These are phyloP conservation scores for Mortierella sp. DNA, from an alignment of 371 early-diverging fungal genomes.

Conservation along the genomic window DNA sequence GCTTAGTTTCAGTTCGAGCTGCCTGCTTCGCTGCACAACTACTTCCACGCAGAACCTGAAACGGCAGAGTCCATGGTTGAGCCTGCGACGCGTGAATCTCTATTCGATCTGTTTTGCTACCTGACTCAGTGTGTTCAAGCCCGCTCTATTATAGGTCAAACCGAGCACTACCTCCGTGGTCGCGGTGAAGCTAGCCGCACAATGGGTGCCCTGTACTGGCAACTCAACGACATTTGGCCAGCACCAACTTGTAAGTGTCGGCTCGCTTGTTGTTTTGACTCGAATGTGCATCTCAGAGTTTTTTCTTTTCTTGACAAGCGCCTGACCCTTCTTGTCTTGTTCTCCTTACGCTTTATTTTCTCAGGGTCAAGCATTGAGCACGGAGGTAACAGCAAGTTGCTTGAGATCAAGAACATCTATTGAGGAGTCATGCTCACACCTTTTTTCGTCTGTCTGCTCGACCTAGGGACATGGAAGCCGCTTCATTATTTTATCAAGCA, in stretches of 20 bases:
- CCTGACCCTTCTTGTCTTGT: neutral
- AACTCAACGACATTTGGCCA: constrained; percentile 56
- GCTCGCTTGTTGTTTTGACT: neutral
- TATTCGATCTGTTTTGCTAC: constrained; percentile 44
- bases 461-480: constrained; percentile 49
- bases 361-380: constrained; percentile 57
- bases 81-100: constrained; percentile 1
- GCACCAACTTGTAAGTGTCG: constrained; percentile 42
- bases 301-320: neutral
- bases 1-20: constrained; percentile 31
- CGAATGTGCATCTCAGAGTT: too few species aligned
- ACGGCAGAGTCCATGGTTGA: neutral
- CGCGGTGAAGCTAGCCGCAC: constrained; percentile 18
- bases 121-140: constrained; percentile 47
- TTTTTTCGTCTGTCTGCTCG: too few species aligned
- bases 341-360: neutral
- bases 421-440: neutral
- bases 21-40: constrained; percentile 20
- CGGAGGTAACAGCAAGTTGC: constrained; percentile 20
- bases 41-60: constrained; percentile 21
- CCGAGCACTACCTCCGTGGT: constrained; percentile 44
- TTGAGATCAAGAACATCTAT: neutral
- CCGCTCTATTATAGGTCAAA: constrained; percentile 38
- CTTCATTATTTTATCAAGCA: constrained; percentile 42
- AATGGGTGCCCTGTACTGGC: constrained; percentile 57